phyloP scores from a whole-genome alignment of 1,139 yeast genomes.

The Hyphopichia burtonii region DNA sequence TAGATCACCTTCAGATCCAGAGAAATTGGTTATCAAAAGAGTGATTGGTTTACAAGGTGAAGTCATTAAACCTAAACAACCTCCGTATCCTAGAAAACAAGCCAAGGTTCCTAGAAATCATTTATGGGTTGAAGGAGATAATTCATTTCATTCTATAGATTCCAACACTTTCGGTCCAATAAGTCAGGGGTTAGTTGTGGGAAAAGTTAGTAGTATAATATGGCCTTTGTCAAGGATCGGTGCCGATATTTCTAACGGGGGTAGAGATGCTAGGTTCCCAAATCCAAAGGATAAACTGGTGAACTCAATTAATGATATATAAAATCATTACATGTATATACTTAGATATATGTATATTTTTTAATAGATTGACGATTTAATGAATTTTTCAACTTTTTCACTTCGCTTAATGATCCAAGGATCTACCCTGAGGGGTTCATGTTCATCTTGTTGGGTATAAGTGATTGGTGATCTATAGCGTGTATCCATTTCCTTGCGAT shows the following conservation, averaged over 20 bases:
- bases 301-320: background rate
- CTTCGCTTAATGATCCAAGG: conserved; percentile 8
- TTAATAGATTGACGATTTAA: conserved; percentile 2
- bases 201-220: conserved; percentile 62
- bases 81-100: conserved; percentile 61
- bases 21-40: conserved; percentile 70
- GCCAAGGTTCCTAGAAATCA: conserved; percentile 75
- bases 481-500: background rate
- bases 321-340: background rate
- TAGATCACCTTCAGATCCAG: conserved; percentile 78
- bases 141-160: conserved; percentile 76
- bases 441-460: conserved; percentile 2
- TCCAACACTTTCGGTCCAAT: conserved; percentile 85
- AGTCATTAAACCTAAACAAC: conserved; percentile 52
- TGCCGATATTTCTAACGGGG: conserved; percentile 18
- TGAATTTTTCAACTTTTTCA: conserved; percentile 1
- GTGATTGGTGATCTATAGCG: background rate
- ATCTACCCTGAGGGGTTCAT: conserved; percentile 6
- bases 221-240: conserved; percentile 69
- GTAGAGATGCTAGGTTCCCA: conserved; percentile 11
- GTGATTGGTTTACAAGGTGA: conserved; percentile 77
- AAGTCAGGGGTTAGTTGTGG: conserved; percentile 72
- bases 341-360: background rate
- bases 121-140: conserved; percentile 95
- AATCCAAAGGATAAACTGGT: conserved; percentile 1